Evolutionary conservation across 2,329 filamentous ascomycete genomes (phyloP).

Genomic region (Byssoonygena ceratinophila): DNA sequence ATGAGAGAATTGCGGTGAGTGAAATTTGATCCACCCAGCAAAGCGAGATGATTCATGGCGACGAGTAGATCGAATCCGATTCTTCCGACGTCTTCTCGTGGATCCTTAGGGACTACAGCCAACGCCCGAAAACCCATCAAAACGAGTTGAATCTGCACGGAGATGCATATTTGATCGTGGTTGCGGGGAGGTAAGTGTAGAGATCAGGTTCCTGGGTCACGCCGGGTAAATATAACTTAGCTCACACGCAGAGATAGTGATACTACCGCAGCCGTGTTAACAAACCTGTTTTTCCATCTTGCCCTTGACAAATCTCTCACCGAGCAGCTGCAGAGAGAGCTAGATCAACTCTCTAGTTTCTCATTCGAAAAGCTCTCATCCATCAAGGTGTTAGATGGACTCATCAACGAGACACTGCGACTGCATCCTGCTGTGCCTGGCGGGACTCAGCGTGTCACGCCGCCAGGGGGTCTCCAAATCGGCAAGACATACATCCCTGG

Average conservation of each 20-base stretch:
- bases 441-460: constrained; percentile 28
- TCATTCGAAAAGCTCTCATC: constrained; percentile 12
- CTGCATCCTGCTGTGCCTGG: constrained; percentile 27
- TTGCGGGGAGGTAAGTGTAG: neutral
- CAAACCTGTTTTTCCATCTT: constrained; percentile 26
- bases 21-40: neutral
- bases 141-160: neutral
- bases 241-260: constrained; percentile 23
- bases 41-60: constrained; percentile 16
- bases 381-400: constrained; percentile 11
- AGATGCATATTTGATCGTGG: neutral
- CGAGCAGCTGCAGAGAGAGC: neutral
- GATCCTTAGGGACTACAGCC: neutral
- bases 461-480: constrained; percentile 23
- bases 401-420: constrained; percentile 25
- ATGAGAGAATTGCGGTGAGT: constrained; percentile 15
- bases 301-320: constrained; percentile 15
- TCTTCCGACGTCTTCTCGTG: neutral
- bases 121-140: neutral
- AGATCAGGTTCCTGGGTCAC: too few species aligned
- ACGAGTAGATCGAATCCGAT: constrained; percentile 7
- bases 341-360: constrained; percentile 5
- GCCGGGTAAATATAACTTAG: neutral
- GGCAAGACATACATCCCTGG: constrained; percentile 26
- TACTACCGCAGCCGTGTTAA: constrained; percentile 26